Percentiles rank a stretch among this genome's conserved stretches.
phyloP scores from a whole-genome alignment of 2,329 filamentous ascomycete genomes.

The Colletotrichum musae region DNA sequence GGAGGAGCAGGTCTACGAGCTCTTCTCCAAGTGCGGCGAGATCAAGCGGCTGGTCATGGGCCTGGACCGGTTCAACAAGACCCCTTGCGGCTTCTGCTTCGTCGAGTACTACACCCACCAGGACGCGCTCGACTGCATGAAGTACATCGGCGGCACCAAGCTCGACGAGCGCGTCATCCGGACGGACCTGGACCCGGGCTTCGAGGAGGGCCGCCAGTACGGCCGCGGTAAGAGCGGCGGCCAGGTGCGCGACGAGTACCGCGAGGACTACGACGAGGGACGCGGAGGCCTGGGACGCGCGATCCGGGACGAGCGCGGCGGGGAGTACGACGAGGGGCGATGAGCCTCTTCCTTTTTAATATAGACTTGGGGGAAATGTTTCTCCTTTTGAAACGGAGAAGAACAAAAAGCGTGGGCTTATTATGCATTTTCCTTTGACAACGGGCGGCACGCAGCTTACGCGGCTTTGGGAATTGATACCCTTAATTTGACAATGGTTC shows the following conservation, averaged over 20 bases:
- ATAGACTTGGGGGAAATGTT: neutral
- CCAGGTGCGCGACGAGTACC: conserved; percentile 97
- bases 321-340: conserved; percentile 56
- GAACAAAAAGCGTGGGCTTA: conserved; percentile 16
- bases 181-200: conserved; percentile 95
- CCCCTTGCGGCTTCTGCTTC: conserved; percentile 98
- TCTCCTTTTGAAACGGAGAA: neutral
- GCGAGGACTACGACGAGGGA: conserved; percentile 96
- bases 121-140: conserved; percentile 97
- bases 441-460: conserved; percentile 1
- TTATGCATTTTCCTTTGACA: neutral
- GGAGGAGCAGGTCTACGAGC: conserved; percentile 98
- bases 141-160: conserved; percentile 98
- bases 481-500: conserved; percentile 30
- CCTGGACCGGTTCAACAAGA: conserved; percentile 96
- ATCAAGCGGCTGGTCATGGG: conserved; percentile 99
- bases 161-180: conserved; percentile 97
- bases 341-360: conserved; percentile 46
- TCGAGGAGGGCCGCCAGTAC: conserved; percentile 96
- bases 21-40: conserved; percentile 96
- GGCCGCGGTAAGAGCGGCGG: conserved; percentile 95
- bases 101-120: conserved; percentile 99
- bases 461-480: conserved; percentile 38
- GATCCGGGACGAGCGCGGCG: conserved; percentile 62
- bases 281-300: conserved; percentile 90